Base-by-base conservation (phyloP, 805 yeast genomes). In the Kluyveromyces nonfermentans region DNA sequence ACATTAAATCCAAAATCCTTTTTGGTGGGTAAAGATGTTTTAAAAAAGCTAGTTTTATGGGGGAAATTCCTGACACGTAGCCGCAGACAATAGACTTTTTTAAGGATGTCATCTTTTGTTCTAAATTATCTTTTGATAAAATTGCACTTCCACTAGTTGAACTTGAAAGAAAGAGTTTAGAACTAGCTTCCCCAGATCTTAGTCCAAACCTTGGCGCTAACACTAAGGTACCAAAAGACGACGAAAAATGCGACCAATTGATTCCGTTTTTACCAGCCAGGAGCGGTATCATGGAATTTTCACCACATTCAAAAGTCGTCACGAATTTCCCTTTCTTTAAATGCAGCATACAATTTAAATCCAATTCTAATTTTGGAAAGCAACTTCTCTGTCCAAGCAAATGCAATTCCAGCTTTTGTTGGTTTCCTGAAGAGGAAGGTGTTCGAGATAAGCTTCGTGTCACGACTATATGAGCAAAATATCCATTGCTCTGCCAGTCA, bases 1-100 rank as follows among this genome's bases (percentile, higher is more conserved):
- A 42, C 63, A 62, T 63, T 3, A 62, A 41, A n/a, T 50, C 38
- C 7, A 43, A 45, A n/a, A 60, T 34, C n/a, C 9, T 18, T 38
- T 54, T 49, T 8, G 41, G 22, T 22, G 41, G 44, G 35, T 49
- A 52, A 43, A 52, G 53, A 16, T 45, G 47, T 41, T 41, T 47
- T 8, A 60, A 44, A 37, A 42, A 59, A 12, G 45, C 45, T 19
- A 60, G 33, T 44, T 61, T 61, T 10, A 51, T 49, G 6, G 54
- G 51, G 10, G 63, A 51, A 4, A 59, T 33, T 22, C 51, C 53
- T 17, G 41, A 17, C 16, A 38, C 15, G 16, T 15, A 19, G 10
- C 28, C 31, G 9, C 15, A 19, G n/a, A 28, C 34, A 14, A 38
- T 10, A 6, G 34, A 28, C 7, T 19, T 19, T 12, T 28, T 20